phyloP scores from a whole-genome alignment of 2,329 filamentous ascomycete genomes.

The Trichoderma sp. region DNA sequence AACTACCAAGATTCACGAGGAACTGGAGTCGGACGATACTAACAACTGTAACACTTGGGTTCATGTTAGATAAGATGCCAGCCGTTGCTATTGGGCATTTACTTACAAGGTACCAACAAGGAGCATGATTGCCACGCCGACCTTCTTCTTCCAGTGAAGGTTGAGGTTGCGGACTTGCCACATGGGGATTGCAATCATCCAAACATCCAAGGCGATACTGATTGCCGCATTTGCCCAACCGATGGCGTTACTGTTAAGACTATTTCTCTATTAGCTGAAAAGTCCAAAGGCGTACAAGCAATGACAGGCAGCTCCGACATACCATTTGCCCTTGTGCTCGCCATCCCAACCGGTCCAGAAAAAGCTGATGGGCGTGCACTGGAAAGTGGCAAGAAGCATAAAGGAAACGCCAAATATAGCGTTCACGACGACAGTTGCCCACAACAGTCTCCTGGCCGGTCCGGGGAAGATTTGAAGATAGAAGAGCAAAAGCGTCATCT shows the following conservation, averaged over 20 bases:
- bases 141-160: slow-evolving; percentile 45
- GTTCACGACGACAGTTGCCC: slow-evolving; percentile 38
- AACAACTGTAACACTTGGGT: slow-evolving; percentile 36
- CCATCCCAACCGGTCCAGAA: slow-evolving; percentile 39
- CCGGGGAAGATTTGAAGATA: slow-evolving; percentile 47
- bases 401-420: slow-evolving; percentile 38
- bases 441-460: slow-evolving; percentile 34
- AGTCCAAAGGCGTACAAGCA: neutral
- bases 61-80: neutral
- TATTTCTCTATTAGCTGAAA: slow-evolving; percentile 37
- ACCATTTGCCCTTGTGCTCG: neutral
- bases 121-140: slow-evolving; percentile 47
- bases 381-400: slow-evolving; percentile 38
- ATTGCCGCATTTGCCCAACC: slow-evolving; percentile 46
- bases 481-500: slow-evolving; percentile 46
- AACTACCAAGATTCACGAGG: slow-evolving; percentile 34
- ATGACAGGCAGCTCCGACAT: neutral
- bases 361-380: slow-evolving; percentile 44
- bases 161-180: slow-evolving; percentile 40
- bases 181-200: slow-evolving; percentile 46
- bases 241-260: slow-evolving; percentile 44
- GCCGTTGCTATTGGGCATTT: neutral
- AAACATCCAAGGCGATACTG: slow-evolving; percentile 46
- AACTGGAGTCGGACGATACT: slow-evolving; percentile 37
- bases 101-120: slow-evolving; percentile 45